phyloP scores from a whole-genome alignment of 192 early-diverging fungal genomes.

The Backusella sp. region DNA sequence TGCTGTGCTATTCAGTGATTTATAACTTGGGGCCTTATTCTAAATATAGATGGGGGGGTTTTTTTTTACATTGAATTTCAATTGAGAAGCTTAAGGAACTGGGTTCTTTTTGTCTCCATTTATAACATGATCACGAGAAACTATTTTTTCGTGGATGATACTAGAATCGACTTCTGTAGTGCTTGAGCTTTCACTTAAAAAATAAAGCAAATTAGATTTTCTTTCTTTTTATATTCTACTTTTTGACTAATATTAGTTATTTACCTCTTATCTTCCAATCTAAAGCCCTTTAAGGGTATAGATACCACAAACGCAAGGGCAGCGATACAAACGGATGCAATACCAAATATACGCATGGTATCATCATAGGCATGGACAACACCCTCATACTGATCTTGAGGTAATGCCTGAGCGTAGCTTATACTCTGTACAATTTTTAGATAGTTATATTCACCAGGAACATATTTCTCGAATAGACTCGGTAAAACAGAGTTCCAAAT shows the following conservation, averaged over 20 bases:
- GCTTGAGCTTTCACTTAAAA: background rate
- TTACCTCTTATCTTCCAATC: background rate
- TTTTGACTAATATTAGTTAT: background rate
- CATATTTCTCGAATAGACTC: slow-evolving; percentile 8
- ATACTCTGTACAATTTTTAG: slow-evolving; percentile 10
- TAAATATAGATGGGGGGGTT: background rate
- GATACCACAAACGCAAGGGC: slow-evolving; percentile 11
- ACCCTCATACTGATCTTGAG: slow-evolving; percentile 17
- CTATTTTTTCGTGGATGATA: background rate
- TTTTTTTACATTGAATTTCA: background rate
- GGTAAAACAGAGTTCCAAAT: slow-evolving; percentile 25
- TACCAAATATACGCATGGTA: background rate
- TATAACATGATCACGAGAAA: background rate
- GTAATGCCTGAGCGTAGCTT: slow-evolving; percentile 1
- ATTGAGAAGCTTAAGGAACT: background rate
- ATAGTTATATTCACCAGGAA: slow-evolving; percentile 21
- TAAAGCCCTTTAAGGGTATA: slow-evolving; percentile 18
- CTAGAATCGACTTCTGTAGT: background rate
- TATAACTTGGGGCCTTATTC: background rate
- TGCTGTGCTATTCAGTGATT: background rate
- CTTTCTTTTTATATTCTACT: background rate
- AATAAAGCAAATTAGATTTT: background rate
- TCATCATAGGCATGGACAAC: slow-evolving; percentile 21
- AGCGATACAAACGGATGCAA: slow-evolving; percentile 7
- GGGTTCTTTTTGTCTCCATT: background rate